Evolutionary conservation across 2,329 filamentous ascomycete genomes (phyloP).

Genomic region (Coleophoma crateriformis): DNA sequence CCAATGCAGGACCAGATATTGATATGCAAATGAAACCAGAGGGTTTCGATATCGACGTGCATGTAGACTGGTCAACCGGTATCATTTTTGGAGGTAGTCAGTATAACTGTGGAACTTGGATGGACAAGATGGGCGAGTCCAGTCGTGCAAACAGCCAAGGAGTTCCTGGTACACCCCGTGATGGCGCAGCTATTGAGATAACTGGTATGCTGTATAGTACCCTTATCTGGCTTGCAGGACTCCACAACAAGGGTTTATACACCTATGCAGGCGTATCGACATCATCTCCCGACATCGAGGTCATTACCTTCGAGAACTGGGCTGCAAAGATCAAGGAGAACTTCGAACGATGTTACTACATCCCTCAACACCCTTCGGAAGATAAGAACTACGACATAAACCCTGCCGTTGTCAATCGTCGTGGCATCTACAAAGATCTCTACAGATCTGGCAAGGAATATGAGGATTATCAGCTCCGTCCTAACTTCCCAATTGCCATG

Average conservation of each 20-base stretch:
- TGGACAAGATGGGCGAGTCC: conserved; percentile 99
- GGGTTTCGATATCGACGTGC: conserved; percentile 87
- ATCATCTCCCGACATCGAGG: conserved; percentile 39
- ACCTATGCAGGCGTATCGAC: conserved; percentile 68
- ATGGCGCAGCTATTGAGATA: conserved; percentile 93
- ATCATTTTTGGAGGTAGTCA: conserved; percentile 94
- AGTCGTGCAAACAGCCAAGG: conserved; percentile 87
- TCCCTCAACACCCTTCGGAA: conserved; percentile 65
- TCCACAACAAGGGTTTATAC: conserved; percentile 66
- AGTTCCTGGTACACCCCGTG: conserved; percentile 90
- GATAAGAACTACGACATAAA: conserved; percentile 79
- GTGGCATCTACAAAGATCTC: conserved; percentile 96
- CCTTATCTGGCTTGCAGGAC: conserved; percentile 68
- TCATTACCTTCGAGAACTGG: conserved; percentile 73
- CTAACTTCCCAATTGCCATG: conserved; percentile 96
- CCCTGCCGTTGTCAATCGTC: conserved; percentile 71
- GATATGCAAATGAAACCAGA: conserved; percentile 90
- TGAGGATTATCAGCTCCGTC: conserved; percentile 92
- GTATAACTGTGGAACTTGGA: conserved; percentile 96
- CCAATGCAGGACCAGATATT: conserved; percentile 83
- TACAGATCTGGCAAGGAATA: conserved; percentile 93
- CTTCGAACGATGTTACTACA: conserved; percentile 90
- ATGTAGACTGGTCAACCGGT: conserved; percentile 86
- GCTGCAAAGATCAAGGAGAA: conserved; percentile 72
- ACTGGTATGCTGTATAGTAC: conserved; percentile 90